Evolutionary conservation across 139 green algal genomes (phyloP), one percentile per base, ranked within the genome.

Genomic region (Chlorella ohadii): DNA sequence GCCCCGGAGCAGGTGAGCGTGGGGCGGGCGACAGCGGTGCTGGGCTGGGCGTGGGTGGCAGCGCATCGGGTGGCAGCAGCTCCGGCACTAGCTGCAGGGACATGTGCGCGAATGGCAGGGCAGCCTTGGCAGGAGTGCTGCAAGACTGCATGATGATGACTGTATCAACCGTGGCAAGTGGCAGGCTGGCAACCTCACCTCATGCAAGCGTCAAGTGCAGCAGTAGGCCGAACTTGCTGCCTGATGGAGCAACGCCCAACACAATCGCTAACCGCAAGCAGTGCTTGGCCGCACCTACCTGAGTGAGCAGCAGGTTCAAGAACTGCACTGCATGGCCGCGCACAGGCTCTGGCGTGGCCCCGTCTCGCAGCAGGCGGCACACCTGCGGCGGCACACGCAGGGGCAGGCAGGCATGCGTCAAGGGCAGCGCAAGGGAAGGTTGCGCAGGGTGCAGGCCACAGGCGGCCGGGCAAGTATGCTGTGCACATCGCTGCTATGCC

Each of bases 301-400:
- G 79, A 11, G 67, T 71, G 34, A 84, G 65, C 41, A 78, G 66
- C 33, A 84, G 79, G 79, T 84, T 84, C 6, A 84, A 51, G 34
- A 84, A 84, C 33, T 75, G 79, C 27, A 75, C 79, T 0, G 47
- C 79, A 9, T 65, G 68, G 4, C 28, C 25, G 16, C 79, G 79
- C 79, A 84, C 79, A 11, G 66, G 66, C 44, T 84, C 79, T 22
- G 79, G 44, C 4, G 79, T 74, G 31, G 44, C 51, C 4, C 11
- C 23, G 44, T 67, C 55, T 25, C 36, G 41, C 47, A 84, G 33
- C 41, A 84, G 47, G 4, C 23, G 28, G 79, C 79, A 68, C 15
- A 84, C 64, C 78, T 84, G 76, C 34, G n/a, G 56, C 5, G 55
- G 73, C 7, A n/a, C n/a, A n/a, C n/a, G n/a, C n/a, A n/a, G n/a